Evolutionary conservation across 139 green algal species (phyloP).

Genomic region (Ostreobium quekettii): DNA sequence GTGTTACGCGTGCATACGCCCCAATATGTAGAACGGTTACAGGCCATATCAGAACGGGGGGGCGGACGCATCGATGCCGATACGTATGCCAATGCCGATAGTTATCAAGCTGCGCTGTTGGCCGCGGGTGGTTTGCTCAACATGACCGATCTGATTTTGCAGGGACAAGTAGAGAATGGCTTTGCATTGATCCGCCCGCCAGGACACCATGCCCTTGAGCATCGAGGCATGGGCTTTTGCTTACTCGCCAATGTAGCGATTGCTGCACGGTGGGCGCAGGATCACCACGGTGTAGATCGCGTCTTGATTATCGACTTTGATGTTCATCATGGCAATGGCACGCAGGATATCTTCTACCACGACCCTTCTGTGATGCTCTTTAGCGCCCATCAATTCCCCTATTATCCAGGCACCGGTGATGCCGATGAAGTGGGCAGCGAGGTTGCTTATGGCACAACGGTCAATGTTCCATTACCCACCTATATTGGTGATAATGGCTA

Average conservation of each 20-base stretch:
- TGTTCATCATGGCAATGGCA: constrained; percentile 51
- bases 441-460: constrained; percentile 42
- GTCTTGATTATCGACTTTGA: constrained; percentile 44
- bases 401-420: constrained; percentile 37
- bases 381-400: constrained; percentile 39
- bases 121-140: too few species aligned
- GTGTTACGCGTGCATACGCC: too few species aligned
- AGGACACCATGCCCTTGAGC: constrained; percentile 48
- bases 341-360: constrained; percentile 52
- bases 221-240: constrained; percentile 58
- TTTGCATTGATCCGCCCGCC: constrained; percentile 11
- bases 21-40: too few species aligned
- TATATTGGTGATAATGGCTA: constrained; percentile 45
- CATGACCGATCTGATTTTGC: too few species aligned
- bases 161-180: not conserved
- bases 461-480: constrained; percentile 54
- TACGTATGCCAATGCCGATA: too few species aligned
- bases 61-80: too few species aligned
- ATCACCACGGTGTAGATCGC: constrained; percentile 6
- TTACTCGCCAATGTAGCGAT: constrained; percentile 72
- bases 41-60: too few species aligned
- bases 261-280: constrained; percentile 35
- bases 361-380: constrained; percentile 59
- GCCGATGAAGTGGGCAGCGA: constrained; percentile 43
- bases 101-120: too few species aligned